A percentile compares a stretch with the other conserved stretches of the same genome.
These are phyloP conservation scores for Suillus plorans DNA, from an alignment of 768 basidiomycete genomes.

Conservation along the genomic window DNA sequence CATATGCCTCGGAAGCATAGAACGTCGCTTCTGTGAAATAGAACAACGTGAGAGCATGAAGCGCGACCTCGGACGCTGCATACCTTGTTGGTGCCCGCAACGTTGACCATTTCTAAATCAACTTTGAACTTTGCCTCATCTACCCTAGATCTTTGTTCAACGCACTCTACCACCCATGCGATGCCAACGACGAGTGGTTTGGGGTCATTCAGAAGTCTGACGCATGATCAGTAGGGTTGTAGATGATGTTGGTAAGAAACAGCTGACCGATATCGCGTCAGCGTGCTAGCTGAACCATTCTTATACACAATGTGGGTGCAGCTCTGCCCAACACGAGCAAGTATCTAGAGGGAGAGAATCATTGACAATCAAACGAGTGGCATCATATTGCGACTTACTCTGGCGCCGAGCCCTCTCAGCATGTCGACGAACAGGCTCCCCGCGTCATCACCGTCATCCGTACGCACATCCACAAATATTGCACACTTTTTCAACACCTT, in stretches of 20 bases:
- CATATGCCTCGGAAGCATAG: slow-evolving; percentile 67
- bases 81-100: slow-evolving; percentile 67
- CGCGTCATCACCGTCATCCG: slow-evolving; percentile 76
- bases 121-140: slow-evolving; percentile 68
- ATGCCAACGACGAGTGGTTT: slow-evolving; percentile 80
- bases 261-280: slow-evolving; percentile 66
- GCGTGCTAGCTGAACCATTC: slow-evolving; percentile 73
- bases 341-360: slow-evolving; percentile 39
- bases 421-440: slow-evolving; percentile 82
- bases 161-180: slow-evolving; percentile 88
- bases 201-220: slow-evolving; percentile 61
- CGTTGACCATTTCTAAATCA: slow-evolving; percentile 56
- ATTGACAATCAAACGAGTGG: not conserved
- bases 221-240: slow-evolving; percentile 1
- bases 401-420: slow-evolving; percentile 76
- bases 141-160: slow-evolving; percentile 59
- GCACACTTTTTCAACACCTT: slow-evolving; percentile 70
- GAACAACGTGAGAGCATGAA: not conserved
- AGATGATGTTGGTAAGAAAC: not conserved
- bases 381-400: slow-evolving; percentile 44
- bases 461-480: slow-evolving; percentile 82
- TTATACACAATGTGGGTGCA: slow-evolving; percentile 88
- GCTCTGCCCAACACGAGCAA: slow-evolving; percentile 64
- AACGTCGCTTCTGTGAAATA: slow-evolving; percentile 61
- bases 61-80: slow-evolving; percentile 5